Evolutionary conservation across 2,329 filamentous ascomycete species (phyloP).

Genomic region (Penicillium corylophilum): DNA sequence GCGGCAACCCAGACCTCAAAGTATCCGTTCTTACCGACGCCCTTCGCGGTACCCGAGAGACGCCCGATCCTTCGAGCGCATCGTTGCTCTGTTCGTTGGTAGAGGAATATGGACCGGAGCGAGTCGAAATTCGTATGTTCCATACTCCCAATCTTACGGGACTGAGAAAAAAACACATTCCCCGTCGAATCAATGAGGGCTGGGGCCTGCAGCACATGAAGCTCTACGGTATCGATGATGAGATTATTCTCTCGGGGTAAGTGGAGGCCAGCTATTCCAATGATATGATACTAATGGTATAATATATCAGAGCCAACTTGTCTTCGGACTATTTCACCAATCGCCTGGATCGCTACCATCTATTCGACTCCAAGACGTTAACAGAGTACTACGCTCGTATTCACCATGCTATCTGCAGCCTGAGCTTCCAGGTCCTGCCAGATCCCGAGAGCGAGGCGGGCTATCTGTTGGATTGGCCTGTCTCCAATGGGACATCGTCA

Average conservation of each 20-base stretch:
- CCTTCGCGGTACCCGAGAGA: slow-evolving; percentile 85
- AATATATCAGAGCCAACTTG: slow-evolving; percentile 67
- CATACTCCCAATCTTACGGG: slow-evolving; percentile 96
- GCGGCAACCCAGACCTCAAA: slow-evolving; percentile 70
- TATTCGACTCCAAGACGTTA: slow-evolving; percentile 76
- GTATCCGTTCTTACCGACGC: slow-evolving; percentile 91
- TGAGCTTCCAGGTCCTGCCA: slow-evolving; percentile 79
- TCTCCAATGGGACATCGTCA: slow-evolving; percentile 69
- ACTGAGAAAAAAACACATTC: slow-evolving; percentile 76
- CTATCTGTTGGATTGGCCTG: slow-evolving; percentile 69
- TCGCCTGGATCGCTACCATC: slow-evolving; percentile 88
- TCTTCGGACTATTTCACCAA: slow-evolving; percentile 96
- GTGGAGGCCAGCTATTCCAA: slow-evolving; percentile 12
- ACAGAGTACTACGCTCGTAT: slow-evolving; percentile 79
- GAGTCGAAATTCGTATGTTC: slow-evolving; percentile 95
- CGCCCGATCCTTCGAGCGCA: slow-evolving; percentile 79
- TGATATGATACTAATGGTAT: slow-evolving; percentile 9
- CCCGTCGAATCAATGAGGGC: slow-evolving; percentile 90
- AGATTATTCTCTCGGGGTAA: slow-evolving; percentile 89
- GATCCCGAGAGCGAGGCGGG: slow-evolving; percentile 42
- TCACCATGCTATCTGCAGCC: slow-evolving; percentile 71
- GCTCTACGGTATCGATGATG: slow-evolving; percentile 91
- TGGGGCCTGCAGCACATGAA: slow-evolving; percentile 99
- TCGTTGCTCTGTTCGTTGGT: slow-evolving; percentile 84
- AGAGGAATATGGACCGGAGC: slow-evolving; percentile 74